Percentiles rank a stretch among this genome's conserved stretches.
phyloP scores from a whole-genome alignment of 2,329 filamentous ascomycete genomes.

The Claviceps humidiphila region DNA sequence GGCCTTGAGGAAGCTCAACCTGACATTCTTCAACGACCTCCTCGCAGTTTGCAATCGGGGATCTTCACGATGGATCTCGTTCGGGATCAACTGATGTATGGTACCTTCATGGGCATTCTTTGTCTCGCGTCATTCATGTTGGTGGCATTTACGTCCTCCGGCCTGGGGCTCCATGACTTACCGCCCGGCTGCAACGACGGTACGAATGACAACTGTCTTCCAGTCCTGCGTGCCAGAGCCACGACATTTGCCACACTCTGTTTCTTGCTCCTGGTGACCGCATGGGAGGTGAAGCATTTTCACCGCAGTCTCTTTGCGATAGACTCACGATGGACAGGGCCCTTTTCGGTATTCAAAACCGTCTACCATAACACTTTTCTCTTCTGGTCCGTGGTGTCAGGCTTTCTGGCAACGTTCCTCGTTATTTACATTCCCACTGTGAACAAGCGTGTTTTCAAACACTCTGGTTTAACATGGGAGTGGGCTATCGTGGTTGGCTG shows the following conservation, averaged over 20 bases:
- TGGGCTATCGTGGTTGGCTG: constrained; percentile 55
- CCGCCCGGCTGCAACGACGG: constrained; percentile 44
- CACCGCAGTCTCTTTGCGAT: constrained; percentile 57
- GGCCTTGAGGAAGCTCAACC: constrained; percentile 57
- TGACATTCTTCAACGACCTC: constrained; percentile 54
- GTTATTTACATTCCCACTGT: constrained; percentile 56
- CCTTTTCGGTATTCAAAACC: constrained; percentile 41
- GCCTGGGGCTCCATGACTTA: constrained; percentile 34
- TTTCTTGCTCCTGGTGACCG: constrained; percentile 53
- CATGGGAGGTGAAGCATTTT: constrained; percentile 64
- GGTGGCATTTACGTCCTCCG: constrained; percentile 38
- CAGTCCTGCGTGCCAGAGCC: constrained; percentile 50
- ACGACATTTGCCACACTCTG: constrained; percentile 58
- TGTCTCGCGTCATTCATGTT: constrained; percentile 48
- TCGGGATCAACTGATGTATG: constrained; percentile 36
- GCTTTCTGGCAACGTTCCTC: constrained; percentile 46
- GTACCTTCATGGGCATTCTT: constrained; percentile 47
- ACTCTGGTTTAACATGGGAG: constrained; percentile 55
- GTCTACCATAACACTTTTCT: constrained; percentile 57
- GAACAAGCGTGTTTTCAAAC: constrained; percentile 55
- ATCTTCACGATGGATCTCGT: constrained; percentile 31
- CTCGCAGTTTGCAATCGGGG: constrained; percentile 44
- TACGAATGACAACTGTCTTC: constrained; percentile 35
- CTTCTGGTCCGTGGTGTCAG: constrained; percentile 48
- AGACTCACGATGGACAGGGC: constrained; percentile 37